Evolutionary conservation across 2,329 filamentous ascomycete species (phyloP), one percentile per base, ranked within the genome.

Genomic region (Falciphora oryzae): DNA sequence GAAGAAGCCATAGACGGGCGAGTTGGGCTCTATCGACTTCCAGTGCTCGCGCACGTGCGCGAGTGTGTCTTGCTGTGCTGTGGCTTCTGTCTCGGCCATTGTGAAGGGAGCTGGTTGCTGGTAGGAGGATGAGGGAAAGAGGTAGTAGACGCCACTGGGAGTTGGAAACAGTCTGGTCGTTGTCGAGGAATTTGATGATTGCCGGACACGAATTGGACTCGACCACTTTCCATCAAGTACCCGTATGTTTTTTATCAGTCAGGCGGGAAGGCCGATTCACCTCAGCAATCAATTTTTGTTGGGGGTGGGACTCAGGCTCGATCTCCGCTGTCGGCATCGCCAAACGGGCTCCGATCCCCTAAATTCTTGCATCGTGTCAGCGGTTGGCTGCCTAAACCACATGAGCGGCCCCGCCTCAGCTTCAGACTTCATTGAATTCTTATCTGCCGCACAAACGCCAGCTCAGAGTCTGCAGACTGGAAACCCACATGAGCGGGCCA

Each of bases 1-100:
- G 7, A 84, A 74, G 67, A 85, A 75, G 62, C 77, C 75, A 77
- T 87, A 87, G 70, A 86, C 85, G 66, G 82, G 78, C 31, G 79
- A 82, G 69, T 77, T 78, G 66, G 76, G 71, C 63, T 78, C 70
- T 64, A 83, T 77, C 65, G 73, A 71, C 65, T 73, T 70, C 72
- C 73, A 75, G 61, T 73, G 71, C n/a, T 66, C 63, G 28, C 69
- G 69, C 32, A 75, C 73, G 64, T 74, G 72, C 11, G 61, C 63
- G 53, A 72, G 67, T 28, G 38, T 27, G 60, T 62, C 60, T 57
- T 62, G 56, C 50, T 61, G 57, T 22, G 61, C 53, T 13, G 63
- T 22, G 11, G 66, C 27, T 14, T 38, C 38, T 62, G 60, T 29
- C n/a, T 32, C 44, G 60, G 60, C 60, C 60, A 62, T 62, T 4